phyloP scores from a whole-genome alignment of 2,329 filamentous ascomycete genomes.

The Davidsoniella australis region DNA sequence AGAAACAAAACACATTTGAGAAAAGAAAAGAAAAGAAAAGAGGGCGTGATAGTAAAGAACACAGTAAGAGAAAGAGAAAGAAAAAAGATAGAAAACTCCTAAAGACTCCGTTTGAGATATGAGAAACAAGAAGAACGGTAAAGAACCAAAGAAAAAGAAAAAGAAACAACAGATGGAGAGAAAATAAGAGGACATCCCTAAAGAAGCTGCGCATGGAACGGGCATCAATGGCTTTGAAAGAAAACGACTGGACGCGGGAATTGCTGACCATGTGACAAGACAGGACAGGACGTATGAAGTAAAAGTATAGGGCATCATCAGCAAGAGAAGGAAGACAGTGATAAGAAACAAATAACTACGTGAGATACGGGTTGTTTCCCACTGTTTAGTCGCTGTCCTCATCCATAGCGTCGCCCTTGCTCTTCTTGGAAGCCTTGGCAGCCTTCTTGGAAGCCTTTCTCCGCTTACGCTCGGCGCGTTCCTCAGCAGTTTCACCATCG shows the following conservation, averaged over 20 bases:
- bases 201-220: conserved; percentile 1
- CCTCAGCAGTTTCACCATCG: conserved; percentile 56
- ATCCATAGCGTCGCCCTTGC: conserved; percentile 29
- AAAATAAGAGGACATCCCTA: not conserved
- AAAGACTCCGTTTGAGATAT: not conserved
- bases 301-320: not conserved
- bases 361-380: not conserved
- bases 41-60: too few relatives aligned
- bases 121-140: not conserved
- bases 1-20: not conserved
- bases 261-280: not conserved
- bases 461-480: conserved; percentile 44
- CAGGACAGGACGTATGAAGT: not conserved
- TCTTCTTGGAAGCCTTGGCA: conserved; percentile 38
- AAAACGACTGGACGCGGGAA: not conserved
- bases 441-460: conserved; percentile 45
- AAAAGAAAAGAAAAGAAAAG: not conserved
- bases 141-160: conserved; percentile 3
- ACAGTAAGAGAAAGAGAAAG: not conserved
- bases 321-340: not conserved
- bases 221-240: not conserved
- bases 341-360: not conserved
- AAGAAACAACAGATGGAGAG: conserved; percentile 1
- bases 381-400: conserved; percentile 32
- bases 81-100: conserved; percentile 1